Base-by-base conservation (phyloP, 805 yeast genomes). In the Candida berthetii region DNA sequence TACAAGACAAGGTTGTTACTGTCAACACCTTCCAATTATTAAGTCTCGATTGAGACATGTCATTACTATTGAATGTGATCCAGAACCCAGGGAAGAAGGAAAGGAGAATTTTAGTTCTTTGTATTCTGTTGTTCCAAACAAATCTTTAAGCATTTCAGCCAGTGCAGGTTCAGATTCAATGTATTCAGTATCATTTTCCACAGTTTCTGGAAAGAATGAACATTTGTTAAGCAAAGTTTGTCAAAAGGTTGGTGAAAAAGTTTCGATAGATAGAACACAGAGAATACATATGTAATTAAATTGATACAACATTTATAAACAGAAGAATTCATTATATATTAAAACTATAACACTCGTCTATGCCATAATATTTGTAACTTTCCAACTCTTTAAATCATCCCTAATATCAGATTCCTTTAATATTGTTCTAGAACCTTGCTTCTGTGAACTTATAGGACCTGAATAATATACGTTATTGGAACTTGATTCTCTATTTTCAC, bases 311-410 rank as follows among this genome's bases (percentile, higher is more conserved):
- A n/a, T n/a, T n/a, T n/a, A n/a, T n/a, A n/a, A n/a, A n/a, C n/a
- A n/a, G n/a, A n/a, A n/a, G n/a, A n/a, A n/a, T n/a, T n/a, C n/a
- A n/a, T n/a, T n/a, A n/a, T n/a, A n/a, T n/a, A n/a, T n/a, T n/a
- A n/a, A n/a, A n/a, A n/a, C n/a, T n/a, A n/a, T n/a, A n/a, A 27
- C 8, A 13, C 8, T 27, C 8, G 4, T 11, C 8, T 27, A 27
- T 27, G 29, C 11, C 13, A 13, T 9, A n/a, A 33, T 16, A 37
- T 46, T 51, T 4, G 37, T 27, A 13, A 64, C 49, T 19, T 55
- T 47, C 78, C 78, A 72, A 49, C 76, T 70, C 34, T 56, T 57
- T 48, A 69, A 48, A 38, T 68, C 69, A 2, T 57, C 55, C 24
- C 71, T 53, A 10, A 58, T 50, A 10, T 54, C 55, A 6, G 47